Evolutionary conservation across 306 rosid genomes (phyloP).

Genomic region (Cyamopsis tetragonoloba): DNA sequence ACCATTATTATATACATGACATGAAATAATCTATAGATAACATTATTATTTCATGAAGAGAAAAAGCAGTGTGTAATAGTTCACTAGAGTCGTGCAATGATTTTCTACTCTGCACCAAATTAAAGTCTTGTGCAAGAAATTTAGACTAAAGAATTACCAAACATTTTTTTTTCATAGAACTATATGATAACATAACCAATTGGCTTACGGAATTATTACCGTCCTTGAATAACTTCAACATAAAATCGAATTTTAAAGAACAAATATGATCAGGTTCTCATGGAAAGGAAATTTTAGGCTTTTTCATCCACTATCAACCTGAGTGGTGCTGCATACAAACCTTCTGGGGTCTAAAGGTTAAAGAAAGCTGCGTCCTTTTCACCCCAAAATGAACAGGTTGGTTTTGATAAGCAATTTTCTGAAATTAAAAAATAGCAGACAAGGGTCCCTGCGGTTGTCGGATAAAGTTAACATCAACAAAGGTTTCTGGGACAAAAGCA

Average conservation of each 20-base stretch:
- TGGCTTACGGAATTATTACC: constrained; percentile 18
- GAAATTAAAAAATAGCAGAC: constrained; percentile 48
- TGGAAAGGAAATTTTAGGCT: constrained; percentile 43
- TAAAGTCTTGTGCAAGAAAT: not conserved
- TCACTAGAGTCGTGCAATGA: not conserved
- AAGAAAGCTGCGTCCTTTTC: constrained; percentile 41
- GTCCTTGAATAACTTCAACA: constrained; percentile 31
- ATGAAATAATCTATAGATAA: constrained; percentile 10
- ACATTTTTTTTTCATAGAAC: too few species aligned
- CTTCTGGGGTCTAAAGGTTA: constrained; percentile 19
- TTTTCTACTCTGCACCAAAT: not conserved
- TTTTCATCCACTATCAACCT: constrained; percentile 57
- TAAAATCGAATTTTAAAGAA: constrained; percentile 22
- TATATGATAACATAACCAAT: constrained; percentile 9
- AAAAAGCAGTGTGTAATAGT: not conserved
- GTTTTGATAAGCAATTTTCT: constrained; percentile 24
- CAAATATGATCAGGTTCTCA: constrained; percentile 32
- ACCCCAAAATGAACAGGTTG: constrained; percentile 35
- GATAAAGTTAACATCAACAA: constrained; percentile 57
- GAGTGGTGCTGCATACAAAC: constrained; percentile 44
- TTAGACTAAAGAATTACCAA: not conserved
- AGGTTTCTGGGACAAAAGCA: constrained; percentile 57
- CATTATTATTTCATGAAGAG: constrained; percentile 20
- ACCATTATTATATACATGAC: constrained; percentile 28
- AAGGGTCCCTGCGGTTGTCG: constrained; percentile 73